Conservation (phyloP, 768 basidiomycete genomes). For the Hericium rajendrae region DNA sequence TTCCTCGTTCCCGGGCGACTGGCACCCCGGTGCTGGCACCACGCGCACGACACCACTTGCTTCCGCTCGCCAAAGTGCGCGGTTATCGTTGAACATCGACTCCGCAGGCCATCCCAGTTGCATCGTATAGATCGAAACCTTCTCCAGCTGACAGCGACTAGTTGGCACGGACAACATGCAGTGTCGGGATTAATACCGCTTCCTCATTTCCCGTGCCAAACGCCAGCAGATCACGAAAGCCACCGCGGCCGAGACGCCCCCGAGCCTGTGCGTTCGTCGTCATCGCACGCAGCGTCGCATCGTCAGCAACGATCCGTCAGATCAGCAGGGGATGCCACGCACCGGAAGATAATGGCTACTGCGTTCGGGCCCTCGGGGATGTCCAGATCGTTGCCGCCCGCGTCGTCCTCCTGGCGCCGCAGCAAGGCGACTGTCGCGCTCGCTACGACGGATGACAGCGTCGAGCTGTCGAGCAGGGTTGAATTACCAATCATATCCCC, state of each 20-base stretch:
- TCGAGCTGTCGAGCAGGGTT: background rate
- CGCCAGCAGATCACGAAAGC: slow-evolving; percentile 17
- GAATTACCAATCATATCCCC: too few species aligned
- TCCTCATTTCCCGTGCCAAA: slow-evolving; percentile 14
- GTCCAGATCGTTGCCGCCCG: slow-evolving; percentile 1
- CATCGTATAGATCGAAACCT: too few species aligned
- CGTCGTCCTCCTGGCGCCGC: slow-evolving; percentile 8
- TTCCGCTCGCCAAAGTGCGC: too few species aligned
- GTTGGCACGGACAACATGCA: background rate
- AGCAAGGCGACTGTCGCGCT: background rate
- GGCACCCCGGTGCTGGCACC: too few species aligned
- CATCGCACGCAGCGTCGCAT: background rate
- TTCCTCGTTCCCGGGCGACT: too few species aligned
- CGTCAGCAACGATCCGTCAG: background rate
- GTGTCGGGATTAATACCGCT: slow-evolving; percentile 1
- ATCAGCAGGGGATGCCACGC: slow-evolving; percentile 3
- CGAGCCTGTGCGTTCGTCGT: slow-evolving; percentile 8
- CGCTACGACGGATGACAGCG: background rate
- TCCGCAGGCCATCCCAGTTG: too few species aligned
- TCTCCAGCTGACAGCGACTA: too few species aligned
- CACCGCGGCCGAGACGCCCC: slow-evolving; percentile 16
- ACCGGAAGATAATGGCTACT: slow-evolving; percentile 33
- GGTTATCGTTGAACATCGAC: too few species aligned
- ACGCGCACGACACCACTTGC: too few species aligned
- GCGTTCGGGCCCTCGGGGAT: slow-evolving; percentile 24